These are phyloP conservation scores for Pilatotrama ljubarskyi DNA, from an alignment of 768 basidiomycete species.

Conservation along the genomic window DNA sequence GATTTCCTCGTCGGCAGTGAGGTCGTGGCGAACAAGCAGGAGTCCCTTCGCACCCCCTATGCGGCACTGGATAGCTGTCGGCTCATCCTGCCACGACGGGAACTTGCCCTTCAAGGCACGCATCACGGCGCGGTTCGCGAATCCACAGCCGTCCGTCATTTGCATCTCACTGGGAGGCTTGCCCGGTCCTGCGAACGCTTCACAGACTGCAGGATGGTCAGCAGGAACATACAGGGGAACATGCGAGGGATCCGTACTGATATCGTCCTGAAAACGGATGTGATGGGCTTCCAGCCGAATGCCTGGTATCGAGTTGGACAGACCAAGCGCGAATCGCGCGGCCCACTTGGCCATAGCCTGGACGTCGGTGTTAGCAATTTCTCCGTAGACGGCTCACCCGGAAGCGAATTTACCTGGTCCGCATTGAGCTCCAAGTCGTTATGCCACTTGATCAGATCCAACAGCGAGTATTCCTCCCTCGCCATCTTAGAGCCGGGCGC, in stretches of 20 bases:
- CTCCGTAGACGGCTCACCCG: neutral
- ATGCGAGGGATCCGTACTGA: conserved; percentile 38
- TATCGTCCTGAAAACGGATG: conserved; percentile 46
- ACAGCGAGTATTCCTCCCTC: conserved; percentile 33
- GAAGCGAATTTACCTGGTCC: conserved; percentile 45
- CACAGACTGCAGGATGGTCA: conserved; percentile 27
- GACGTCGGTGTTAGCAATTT: neutral
- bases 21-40: conserved; percentile 28
- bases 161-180: conserved; percentile 32
- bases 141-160: conserved; percentile 77
- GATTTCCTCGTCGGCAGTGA: conserved; percentile 4
- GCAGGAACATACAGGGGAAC: neutral
- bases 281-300: conserved; percentile 39
- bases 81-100: conserved; percentile 23
- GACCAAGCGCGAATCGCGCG: conserved; percentile 58
- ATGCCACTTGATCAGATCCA: conserved; percentile 54
- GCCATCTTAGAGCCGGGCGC: neutral
- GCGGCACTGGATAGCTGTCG: conserved; percentile 33
- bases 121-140: conserved; percentile 60
- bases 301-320: conserved; percentile 67
- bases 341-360: conserved; percentile 67
- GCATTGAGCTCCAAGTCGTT: conserved; percentile 50
- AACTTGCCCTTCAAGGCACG: conserved; percentile 21
- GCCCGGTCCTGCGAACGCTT: conserved; percentile 17
- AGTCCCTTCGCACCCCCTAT: conserved; percentile 34